Conservation (phyloP, 345 rosid species). For the Aquilaria yunnanensis region DNA sequence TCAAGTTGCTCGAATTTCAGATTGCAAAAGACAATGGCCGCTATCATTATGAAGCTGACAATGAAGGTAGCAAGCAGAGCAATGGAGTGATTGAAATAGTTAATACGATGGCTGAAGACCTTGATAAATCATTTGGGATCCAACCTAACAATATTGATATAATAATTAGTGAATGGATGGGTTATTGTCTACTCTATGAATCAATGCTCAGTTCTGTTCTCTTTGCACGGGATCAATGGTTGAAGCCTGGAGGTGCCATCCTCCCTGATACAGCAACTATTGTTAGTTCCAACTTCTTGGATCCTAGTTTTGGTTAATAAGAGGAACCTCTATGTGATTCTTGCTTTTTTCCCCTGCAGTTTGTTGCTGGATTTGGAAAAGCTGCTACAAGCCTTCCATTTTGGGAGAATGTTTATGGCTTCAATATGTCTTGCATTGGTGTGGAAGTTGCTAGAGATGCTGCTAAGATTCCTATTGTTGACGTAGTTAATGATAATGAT, state of each 20-base stretch:
- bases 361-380: constrained; percentile 89
- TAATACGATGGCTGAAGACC: constrained; percentile 80
- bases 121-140: constrained; percentile 47
- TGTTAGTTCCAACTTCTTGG: constrained; percentile 31
- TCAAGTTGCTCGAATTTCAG: constrained; percentile 22
- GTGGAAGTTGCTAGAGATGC: constrained; percentile 71
- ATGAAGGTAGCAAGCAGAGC: constrained; percentile 14
- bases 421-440: constrained; percentile 83
- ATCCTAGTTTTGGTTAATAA: background rate
- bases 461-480: constrained; percentile 61
- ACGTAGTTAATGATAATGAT: constrained; percentile 52
- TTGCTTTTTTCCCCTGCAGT: constrained; percentile 29
- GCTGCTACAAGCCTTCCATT: constrained; percentile 85
- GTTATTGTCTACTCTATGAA: constrained; percentile 91
- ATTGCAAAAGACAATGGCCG: constrained; percentile 77
- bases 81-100: constrained; percentile 70
- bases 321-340: background rate
- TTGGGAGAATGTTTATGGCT: constrained; percentile 91
- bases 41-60: constrained; percentile 27
- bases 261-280: constrained; percentile 96
- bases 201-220: constrained; percentile 94
- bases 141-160: constrained; percentile 74
- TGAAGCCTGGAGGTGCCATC: constrained; percentile 97
- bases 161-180: constrained; percentile 98
- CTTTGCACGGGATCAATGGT: constrained; percentile 89